Conservation (phyloP, 768 basidiomycete genomes). For the Pleurotus cornucopiae region DNA sequence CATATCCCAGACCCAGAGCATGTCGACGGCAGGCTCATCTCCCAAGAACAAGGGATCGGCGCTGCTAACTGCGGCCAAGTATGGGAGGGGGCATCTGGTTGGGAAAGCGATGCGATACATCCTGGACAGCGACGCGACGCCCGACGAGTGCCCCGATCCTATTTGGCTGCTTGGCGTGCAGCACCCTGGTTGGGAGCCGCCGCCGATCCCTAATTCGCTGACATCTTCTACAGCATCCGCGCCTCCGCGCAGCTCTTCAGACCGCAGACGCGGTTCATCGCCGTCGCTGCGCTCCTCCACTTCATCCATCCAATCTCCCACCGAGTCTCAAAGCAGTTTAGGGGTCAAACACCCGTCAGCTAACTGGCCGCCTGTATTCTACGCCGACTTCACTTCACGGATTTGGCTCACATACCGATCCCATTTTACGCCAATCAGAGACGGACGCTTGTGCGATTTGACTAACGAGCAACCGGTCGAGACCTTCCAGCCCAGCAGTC, state of each 20-base stretch:
- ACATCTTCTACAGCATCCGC: slow-evolving; percentile 11
- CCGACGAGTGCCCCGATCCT: slow-evolving; percentile 75
- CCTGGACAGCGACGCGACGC: slow-evolving; percentile 85
- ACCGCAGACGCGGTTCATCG: slow-evolving; percentile 23
- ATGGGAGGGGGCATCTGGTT: slow-evolving; percentile 63
- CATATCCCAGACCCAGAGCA: slow-evolving; percentile 32
- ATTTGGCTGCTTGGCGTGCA: slow-evolving; percentile 90
- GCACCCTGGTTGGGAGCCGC: slow-evolving; percentile 69
- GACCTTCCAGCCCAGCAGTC: slow-evolving; percentile 23
- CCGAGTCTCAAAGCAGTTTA: slow-evolving; percentile 2
- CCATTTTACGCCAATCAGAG: slow-evolving; percentile 78
- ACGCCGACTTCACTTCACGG: slow-evolving; percentile 82
- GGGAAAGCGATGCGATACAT: slow-evolving; percentile 87
- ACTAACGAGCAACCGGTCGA: slow-evolving; percentile 10
- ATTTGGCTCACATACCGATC: slow-evolving; percentile 93
- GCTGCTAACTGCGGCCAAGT: slow-evolving; percentile 64
- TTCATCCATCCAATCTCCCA: slow-evolving; percentile 24
- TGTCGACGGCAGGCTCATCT: slow-evolving; percentile 10
- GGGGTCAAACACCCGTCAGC: slow-evolving; percentile 31
- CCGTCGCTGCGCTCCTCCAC: slow-evolving; percentile 41
- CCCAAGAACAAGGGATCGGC: slow-evolving; percentile 32
- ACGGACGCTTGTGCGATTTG: slow-evolving; percentile 41
- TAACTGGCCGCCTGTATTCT: slow-evolving; percentile 80
- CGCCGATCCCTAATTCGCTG: slow-evolving; percentile 16
- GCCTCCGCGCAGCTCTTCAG: slow-evolving; percentile 9